Conservation (phyloP, 2,329 filamentous ascomycete genomes). For the Keithomyces neogunnii region DNA sequence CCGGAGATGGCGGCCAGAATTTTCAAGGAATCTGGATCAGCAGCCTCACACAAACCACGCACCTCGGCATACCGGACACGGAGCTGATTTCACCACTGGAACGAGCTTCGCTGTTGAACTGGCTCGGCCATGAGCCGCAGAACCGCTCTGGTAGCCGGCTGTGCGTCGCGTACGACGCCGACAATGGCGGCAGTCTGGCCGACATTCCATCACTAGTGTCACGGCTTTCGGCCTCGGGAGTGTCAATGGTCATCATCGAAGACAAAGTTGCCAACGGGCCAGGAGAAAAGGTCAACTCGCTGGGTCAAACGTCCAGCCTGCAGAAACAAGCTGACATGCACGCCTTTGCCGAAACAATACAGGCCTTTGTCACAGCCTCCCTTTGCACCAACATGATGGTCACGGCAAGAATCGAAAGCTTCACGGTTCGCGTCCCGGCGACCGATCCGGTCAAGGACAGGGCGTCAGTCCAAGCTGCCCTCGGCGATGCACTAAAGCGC, state of each 20-base stretch:
- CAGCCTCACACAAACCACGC: slow-evolving; percentile 5
- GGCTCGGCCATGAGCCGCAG: not conserved
- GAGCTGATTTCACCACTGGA: slow-evolving; percentile 6
- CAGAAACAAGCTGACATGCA: slow-evolving; percentile 6
- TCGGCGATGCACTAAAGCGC: slow-evolving; percentile 1
- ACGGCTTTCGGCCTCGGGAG: not conserved
- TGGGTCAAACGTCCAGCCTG: not conserved
- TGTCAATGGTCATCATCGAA: slow-evolving; percentile 5
- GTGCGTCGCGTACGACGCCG: slow-evolving; percentile 6
- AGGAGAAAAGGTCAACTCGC: slow-evolving; percentile 5
- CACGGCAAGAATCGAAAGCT: slow-evolving; percentile 5
- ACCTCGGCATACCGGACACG: slow-evolving; percentile 6
- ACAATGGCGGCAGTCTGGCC: slow-evolving; percentile 1
- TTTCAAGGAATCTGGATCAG: slow-evolving; percentile 6
- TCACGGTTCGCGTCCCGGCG: not conserved
- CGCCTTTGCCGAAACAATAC: not conserved
- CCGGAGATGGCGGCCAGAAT: slow-evolving; percentile 17
- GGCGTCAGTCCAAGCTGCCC: not conserved
- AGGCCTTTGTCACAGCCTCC: not conserved
- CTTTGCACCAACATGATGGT: not conserved
- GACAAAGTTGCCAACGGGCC: slow-evolving; percentile 1
- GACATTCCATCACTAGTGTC: slow-evolving; percentile 1
- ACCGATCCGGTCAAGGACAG: not conserved
- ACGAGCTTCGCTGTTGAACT: slow-evolving; percentile 1
- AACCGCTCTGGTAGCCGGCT: not conserved